Evolutionary conservation across 1,284 basidiomycete genomes (phyloP), one percentile per base, ranked within the genome.

Genomic region (Coriolopsis trogii): DNA sequence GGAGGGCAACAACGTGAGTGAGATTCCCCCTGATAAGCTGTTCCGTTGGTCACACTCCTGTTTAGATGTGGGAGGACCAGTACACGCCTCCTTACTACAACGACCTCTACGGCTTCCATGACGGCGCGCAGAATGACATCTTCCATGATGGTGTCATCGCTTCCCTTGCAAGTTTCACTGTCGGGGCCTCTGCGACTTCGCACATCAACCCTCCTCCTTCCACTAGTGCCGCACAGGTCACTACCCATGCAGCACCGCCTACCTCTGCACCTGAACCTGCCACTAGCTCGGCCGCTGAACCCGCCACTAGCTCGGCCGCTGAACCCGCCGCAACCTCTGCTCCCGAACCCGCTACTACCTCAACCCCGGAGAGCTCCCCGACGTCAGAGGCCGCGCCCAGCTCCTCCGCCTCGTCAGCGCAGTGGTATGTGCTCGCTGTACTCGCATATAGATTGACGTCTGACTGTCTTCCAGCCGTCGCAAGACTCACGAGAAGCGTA

Each of bases 101-200:
- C 57, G 73, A 76, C 56, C 67, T 79, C 6, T 85, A 82, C 72
- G 77, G 78, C 59, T 87, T 83, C 70, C 53, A 60, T 6, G 75
- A 84, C 56, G 81, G 84, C 18, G 73, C 81, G 1, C 84, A 87
- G 65, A 71, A 82, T 60, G 84, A 87, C 64, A 82, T 87, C 58
- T 85, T 84, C 66, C 63, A 71, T 51, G 76, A 80, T 49, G 63
- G 63, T 26, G 61, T 63, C 34, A 56, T 59, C 29, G 51, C 58
- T 13, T 53, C 51, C n/a, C 46, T 46, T 6, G 57, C 53, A 1
- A 23, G 37, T 12, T 50, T 45, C 28, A 42, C 30, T 30, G 25
- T 43, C 9, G 23, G 47, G 23, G 20, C 33, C 3, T 46, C 40
- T 5, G 24, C 18, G 16, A n/a, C 34, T 20, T 15, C 29, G 13